phyloP scores from a whole-genome alignment of 2,329 filamentous ascomycete genomes.

The Xylaria sp. region DNA sequence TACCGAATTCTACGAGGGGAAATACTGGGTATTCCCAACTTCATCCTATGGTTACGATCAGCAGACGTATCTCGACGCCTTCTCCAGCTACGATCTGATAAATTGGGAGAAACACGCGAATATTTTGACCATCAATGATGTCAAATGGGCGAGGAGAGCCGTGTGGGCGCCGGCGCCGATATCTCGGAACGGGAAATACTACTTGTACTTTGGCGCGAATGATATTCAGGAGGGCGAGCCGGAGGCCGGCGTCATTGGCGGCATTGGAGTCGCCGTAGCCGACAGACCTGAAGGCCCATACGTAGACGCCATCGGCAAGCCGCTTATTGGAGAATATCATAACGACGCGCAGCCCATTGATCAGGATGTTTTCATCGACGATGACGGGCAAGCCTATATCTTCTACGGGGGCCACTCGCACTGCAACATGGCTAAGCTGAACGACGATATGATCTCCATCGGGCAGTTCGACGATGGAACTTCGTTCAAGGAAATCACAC shows the following conservation, averaged over 20 bases:
- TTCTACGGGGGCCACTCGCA: constrained; percentile 59
- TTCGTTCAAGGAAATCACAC: constrained; percentile 58
- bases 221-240: constrained; percentile 54
- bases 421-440: constrained; percentile 56
- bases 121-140: constrained; percentile 54
- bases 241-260: constrained; percentile 49
- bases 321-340: constrained; percentile 57
- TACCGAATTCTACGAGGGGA: constrained; percentile 57
- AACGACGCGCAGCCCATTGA: constrained; percentile 62
- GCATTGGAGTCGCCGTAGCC: constrained; percentile 56
- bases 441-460: constrained; percentile 57
- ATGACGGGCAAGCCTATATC: constrained; percentile 55
- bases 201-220: constrained; percentile 63
- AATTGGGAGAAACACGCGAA: constrained; percentile 60
- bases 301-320: constrained; percentile 55
- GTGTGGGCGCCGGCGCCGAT: constrained; percentile 62
- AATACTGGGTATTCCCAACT: constrained; percentile 63
- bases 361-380: constrained; percentile 57
- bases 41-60: constrained; percentile 57
- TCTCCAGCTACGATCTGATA: constrained; percentile 61
- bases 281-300: constrained; percentile 55
- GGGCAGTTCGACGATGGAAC: constrained; percentile 56
- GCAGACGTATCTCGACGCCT: constrained; percentile 63
- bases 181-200: constrained; percentile 58
- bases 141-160: constrained; percentile 58